Base-by-base conservation (phyloP, 1,284 basidiomycete species). In the Testicularia cyperi region DNA sequence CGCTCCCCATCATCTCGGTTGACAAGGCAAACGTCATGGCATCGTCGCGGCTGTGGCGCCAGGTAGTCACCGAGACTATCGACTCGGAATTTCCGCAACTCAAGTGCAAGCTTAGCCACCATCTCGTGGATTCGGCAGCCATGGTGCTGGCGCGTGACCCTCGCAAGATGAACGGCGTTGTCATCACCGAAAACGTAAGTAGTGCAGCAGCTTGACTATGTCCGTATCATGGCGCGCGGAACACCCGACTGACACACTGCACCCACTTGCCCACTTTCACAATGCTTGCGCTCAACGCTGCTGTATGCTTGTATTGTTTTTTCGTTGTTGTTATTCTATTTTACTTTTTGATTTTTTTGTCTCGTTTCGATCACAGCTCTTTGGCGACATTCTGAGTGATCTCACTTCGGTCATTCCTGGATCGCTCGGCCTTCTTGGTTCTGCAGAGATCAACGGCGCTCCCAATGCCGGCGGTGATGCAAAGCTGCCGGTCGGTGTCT, bases 11-110 rank as follows among this genome's bases (percentile, higher is more conserved):
- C 60, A 88, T 91, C 78, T 94, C 90, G 2, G 83, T 98, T 77
- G 94, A 98, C 82, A 98, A 98, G 80, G 94, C 94, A 47, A 98
- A 98, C 78, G 94, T 98, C 23, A 84, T 98, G 47, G 94, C 94
- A 22, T 90, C 86, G 68, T 92, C 89, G 29, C 82, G 94, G 33
- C 80, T 98, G 35, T 98, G 94, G 94, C 82, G 94, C 49, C 90
- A 86, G 77, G 68, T 71, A 16, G 68, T 70, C 37, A 65, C 57
- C n/a, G 70, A 72, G 35, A 72, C 70, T 10, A 51, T 72, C 18
- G 55, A 63, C 12, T 30, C 56, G 6, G 70, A 72, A 37, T 72
- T 55, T 24, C 48, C 44, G 2, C 49, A 53, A 20, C 47, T 70
- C 16, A 39, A 53, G 3, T 23, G 46, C 37, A 64, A 66, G 38